Base-by-base conservation (phyloP, 805 yeast species). In the Isabelozyma rhagii region DNA sequence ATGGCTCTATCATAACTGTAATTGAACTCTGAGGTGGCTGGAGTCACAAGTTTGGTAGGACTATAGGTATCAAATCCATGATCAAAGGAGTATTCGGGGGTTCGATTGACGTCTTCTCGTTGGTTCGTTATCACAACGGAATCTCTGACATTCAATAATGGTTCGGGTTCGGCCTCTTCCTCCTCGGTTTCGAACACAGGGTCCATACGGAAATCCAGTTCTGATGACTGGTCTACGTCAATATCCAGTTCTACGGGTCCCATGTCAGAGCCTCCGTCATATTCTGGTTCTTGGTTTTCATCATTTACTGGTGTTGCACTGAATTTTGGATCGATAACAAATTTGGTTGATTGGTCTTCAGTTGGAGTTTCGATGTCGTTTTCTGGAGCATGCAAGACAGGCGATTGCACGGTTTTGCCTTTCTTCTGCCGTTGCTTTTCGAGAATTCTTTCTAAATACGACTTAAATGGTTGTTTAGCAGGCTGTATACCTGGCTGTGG, bases 361-460 rank as follows among this genome's bases (percentile, higher is more conserved):
- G 9, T 15, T 27, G 15, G 18, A 11, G 9, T 27, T 29, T 25
- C 36, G 36, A 31, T 8, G n/a, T 31, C 10, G n/a, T 3, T 31
- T 31, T 31, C 36, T 10, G 36, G 8, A 9, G n/a, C 36, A 31
- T 31, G 5, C 8, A 13, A 13, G 15, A 39, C 13, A 10, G 9
- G 25, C 5, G 7, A 21, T 5, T 28, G 27, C 21, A 41, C 17
- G 3, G 47, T 46, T 8, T 50, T 46, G 27, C 36, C 36, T 13
- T 50, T 51, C 21, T 51, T 55, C 10, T 54, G 45, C 9, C 55
- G 51, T 36, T 57, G 62, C 3, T 59, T 52, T 6, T 62, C 67
- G 11, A 69, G 48, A 18, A 69, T 68, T 38, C 63, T 60, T 45
- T 70, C 72, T 13, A 70, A 55, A 52, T 68, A 70, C 1, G 72